These are phyloP conservation scores for Sporothrix brasiliensis DNA, from an alignment of 2,329 filamentous ascomycete genomes.

Conservation along the genomic window DNA sequence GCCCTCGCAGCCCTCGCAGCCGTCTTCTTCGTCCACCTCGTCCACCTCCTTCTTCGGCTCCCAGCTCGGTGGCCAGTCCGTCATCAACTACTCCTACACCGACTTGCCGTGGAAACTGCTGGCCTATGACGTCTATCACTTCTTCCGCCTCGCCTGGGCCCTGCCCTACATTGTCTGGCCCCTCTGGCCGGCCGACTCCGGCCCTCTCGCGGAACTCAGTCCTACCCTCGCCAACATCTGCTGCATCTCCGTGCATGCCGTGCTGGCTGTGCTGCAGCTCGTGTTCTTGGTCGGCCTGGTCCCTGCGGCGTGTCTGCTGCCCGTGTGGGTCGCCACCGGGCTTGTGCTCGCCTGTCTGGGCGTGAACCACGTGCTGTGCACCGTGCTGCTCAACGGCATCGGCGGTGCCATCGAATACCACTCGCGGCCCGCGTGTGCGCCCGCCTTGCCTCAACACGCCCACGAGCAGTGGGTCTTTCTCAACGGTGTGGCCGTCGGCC, in stretches of 20 bases:
- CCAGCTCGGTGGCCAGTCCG: constrained; percentile 59
- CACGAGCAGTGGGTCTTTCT: constrained; percentile 79
- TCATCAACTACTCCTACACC: constrained; percentile 65
- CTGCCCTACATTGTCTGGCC: constrained; percentile 66
- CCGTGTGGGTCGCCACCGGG: constrained; percentile 52
- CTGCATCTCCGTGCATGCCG: constrained; percentile 59
- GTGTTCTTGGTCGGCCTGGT: constrained; percentile 63
- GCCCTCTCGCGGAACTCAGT: constrained; percentile 65
- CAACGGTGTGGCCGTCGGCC: constrained; percentile 70
- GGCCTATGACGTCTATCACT: constrained; percentile 57
- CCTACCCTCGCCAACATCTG: constrained; percentile 59
- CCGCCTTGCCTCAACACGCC: constrained; percentile 53
- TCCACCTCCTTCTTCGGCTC: constrained; percentile 57
- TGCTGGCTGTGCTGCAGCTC: constrained; percentile 63
- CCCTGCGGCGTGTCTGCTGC: constrained; percentile 53
- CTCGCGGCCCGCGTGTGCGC: constrained; percentile 58
- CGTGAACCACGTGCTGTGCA: constrained; percentile 56
- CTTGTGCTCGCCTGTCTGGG: constrained; percentile 51
- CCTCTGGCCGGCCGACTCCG: constrained; percentile 55
- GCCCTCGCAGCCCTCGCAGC: neutral
- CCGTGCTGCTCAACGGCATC: constrained; percentile 54
- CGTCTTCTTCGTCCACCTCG: constrained; percentile 37
- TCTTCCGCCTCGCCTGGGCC: constrained; percentile 58
- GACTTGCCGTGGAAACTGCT: constrained; percentile 57
- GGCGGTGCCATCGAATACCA: constrained; percentile 53